Evolutionary conservation across 1,284 basidiomycete genomes (phyloP), one percentile per base, ranked within the genome.

Genomic region (Ganoderma leucocontextum): DNA sequence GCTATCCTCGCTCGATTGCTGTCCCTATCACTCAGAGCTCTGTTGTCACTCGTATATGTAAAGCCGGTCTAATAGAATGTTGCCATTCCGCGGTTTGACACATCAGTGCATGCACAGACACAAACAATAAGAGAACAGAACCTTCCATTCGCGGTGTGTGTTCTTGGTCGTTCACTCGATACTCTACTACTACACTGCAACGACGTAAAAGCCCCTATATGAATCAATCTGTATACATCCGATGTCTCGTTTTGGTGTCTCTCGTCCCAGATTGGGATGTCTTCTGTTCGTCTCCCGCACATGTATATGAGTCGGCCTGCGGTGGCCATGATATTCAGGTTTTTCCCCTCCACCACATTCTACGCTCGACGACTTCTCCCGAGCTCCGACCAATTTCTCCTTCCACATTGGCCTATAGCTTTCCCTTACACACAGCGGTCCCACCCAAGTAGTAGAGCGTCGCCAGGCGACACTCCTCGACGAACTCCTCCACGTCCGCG

Each of bases 401-500:
- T 41, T 41, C 39, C 5, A 19, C 17, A 22, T 17, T 17, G 13
- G 15, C 15, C 52, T 55, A 73, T 36, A 73, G 39, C 63, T 65
- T 72, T 7, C 61, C 67, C 25, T 55, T 70, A 0, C 25, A 2
- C 25, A 33, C 62, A 0, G 22, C 41, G 5, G 57, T 22, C 17
- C 36, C 66, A 22, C 68, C 70, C 13, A 76, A 42, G 64, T 74
- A 75, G 22, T 68, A 65, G 41, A 73, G 17, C 38, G 71, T 60
- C 35, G 74, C 75, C 13, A 68, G 63, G 36, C 67, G 66, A 17
- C 73, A 72, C 39, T 76, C 75, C 38, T 68, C 67, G 63, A 75
- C 41, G 62, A 72, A 76, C 69, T 74, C 74, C 53, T 71, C 64
- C 13, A 70, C 70, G 17, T 73, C 68, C 25, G 62, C 63, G 3